Evolutionary conservation across 225 moss, liverwort and hornwort species (phyloP), one percentile per base, ranked within the genome.

Genomic region (Marchantia paleacea): DNA sequence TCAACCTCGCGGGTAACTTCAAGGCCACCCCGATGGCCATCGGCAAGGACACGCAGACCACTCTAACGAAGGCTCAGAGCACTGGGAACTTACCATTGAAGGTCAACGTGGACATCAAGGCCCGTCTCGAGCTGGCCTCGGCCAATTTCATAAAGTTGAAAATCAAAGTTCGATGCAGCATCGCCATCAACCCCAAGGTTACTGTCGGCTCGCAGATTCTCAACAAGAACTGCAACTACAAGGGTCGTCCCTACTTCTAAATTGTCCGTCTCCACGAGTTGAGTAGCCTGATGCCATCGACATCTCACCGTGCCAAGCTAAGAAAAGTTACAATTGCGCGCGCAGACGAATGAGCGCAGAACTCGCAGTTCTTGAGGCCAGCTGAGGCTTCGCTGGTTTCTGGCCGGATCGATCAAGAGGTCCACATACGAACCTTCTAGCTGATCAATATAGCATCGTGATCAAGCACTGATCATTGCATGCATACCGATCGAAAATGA

Each of bases 11-110:
- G 16, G 78, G 78, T 8, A 51, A n/a, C 52, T 61, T 78, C 50
- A 66, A 78, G 50, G 78, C 78, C 14, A 78, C 78, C 1, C 78
- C 78, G 3, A 78, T 78, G 78, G 78, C 78, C 1, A 65, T 78
- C 16, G 66, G 78, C 19, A 78, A 65, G 67, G 65, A 65, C 65
- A 78, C 64, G 13, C 64, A 65, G 4, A 1, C 49, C 47, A 52
- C 65, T 4, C 78, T 78, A 0, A 12, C 66, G n/a, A 78, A 78
- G 52, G 78, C 64, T 52, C 65, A 52, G 64, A 52, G 13, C 51
- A 61, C 64, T 26, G 65, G 78, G 49, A 78, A 66, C 65, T 25
- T 78, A 0, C 65, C 78, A 0, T 52, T 78, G 22, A 66, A 78
- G 78, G 65, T 78, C 12, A 78, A 65, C 7, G 65, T 78, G 50